Percentiles rank a stretch among this genome's conserved stretches.
These are phyloP conservation scores for Nadsonia starkeyi-henricii DNA, from an alignment of 1,139 yeast species.

Conservation along the genomic window DNA sequence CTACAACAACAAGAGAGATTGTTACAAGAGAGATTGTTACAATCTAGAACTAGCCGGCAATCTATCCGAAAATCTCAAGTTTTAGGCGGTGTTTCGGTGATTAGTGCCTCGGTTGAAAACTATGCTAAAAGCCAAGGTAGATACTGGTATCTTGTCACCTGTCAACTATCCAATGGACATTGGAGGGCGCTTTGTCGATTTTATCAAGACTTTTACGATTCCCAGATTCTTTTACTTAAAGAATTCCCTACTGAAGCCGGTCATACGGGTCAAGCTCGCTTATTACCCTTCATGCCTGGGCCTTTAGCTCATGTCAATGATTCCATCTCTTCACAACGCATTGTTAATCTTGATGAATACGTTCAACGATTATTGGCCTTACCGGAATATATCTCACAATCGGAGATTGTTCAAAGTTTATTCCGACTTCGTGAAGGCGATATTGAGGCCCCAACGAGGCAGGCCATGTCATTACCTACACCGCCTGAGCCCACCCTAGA, in stretches of 20 bases:
- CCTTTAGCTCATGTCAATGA: constrained; percentile 90
- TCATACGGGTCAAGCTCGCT: constrained; percentile 60
- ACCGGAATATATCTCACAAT: constrained; percentile 62
- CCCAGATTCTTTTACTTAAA: constrained; percentile 74
- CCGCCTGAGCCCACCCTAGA: constrained; percentile 16
- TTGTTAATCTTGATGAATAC: constrained; percentile 75
- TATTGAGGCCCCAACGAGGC: constrained; percentile 27
- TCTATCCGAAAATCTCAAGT: too few species aligned
- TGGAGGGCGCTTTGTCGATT: constrained; percentile 66
- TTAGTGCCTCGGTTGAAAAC: constrained; percentile 72
- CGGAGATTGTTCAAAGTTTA: constrained; percentile 50
- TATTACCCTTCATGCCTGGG: constrained; percentile 91
- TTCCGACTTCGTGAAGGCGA: constrained; percentile 63
- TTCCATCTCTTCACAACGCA: constrained; percentile 68
- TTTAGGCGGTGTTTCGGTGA: constrained; percentile 31
- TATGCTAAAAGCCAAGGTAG: constrained; percentile 76
- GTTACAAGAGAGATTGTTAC: constrained; percentile 7
- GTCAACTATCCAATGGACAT: constrained; percentile 55
- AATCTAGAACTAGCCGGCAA: too few species aligned
- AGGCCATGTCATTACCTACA: constrained; percentile 29
- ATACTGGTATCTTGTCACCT: constrained; percentile 74
- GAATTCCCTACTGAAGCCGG: constrained; percentile 91
- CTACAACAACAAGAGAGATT: constrained; percentile 7
- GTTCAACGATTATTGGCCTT: constrained; percentile 59
- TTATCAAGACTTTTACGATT: constrained; percentile 92